phyloP scores from a whole-genome alignment of 1,284 basidiomycete genomes.

The Cryptococcus hybrid region DNA sequence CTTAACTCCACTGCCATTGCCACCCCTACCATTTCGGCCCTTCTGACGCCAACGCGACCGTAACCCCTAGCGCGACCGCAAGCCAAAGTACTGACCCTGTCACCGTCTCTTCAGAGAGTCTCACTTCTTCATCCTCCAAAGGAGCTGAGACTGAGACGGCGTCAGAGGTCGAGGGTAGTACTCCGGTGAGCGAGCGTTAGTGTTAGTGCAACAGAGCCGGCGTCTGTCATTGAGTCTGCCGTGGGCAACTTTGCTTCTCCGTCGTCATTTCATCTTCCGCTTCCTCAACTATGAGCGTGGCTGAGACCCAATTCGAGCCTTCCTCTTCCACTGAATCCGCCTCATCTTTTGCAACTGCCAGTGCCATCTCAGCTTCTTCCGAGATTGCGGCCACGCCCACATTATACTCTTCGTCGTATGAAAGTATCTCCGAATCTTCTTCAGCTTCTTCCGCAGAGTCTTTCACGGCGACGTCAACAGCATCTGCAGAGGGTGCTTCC shows the following conservation, averaged over 20 bases:
- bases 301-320: constrained; percentile 2
- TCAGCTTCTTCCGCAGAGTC: constrained; percentile 8
- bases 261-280: constrained; percentile 1
- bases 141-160: constrained; percentile 2
- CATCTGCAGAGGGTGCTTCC: neutral
- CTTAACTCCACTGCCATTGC: constrained; percentile 1
- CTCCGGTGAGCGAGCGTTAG: constrained; percentile 2
- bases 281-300: neutral
- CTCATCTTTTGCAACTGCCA: constrained; percentile 3
- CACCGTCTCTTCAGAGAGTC: neutral
- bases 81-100: constrained; percentile 4
- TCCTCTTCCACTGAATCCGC: neutral
- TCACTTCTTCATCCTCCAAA: constrained; percentile 5
- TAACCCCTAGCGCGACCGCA: constrained; percentile 1
- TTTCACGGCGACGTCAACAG: constrained; percentile 5
- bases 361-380: constrained; percentile 5
- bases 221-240: neutral
- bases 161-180: constrained; percentile 5
- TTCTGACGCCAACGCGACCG: neutral
- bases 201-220: neutral
- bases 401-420: no score
- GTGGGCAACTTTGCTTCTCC: no score
- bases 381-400: neutral
- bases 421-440: neutral
- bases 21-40: constrained; percentile 1